These are phyloP conservation scores for Rhodocollybia butyracea DNA, from an alignment of 768 basidiomycete genomes.

Conservation along the genomic window DNA sequence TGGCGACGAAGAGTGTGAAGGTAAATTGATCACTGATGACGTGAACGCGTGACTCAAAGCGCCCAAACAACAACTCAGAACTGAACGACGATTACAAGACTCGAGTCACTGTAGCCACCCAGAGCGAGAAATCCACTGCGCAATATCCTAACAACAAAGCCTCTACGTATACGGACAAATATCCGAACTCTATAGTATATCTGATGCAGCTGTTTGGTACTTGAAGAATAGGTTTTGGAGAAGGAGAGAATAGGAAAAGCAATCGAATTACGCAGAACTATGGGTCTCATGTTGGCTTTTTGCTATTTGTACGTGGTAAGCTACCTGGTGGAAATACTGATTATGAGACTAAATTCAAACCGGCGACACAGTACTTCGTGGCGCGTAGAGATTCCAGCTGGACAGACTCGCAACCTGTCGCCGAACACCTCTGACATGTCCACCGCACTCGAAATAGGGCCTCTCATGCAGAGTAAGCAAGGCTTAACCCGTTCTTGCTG, in stretches of 20 bases:
- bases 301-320: conserved; percentile 64
- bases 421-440: conserved; percentile 77
- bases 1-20: too few relatives aligned
- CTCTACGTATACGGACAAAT: not conserved
- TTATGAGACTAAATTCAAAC: not conserved
- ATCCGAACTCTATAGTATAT: conserved; percentile 40
- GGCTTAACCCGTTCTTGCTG: not conserved
- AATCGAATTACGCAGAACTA: conserved; percentile 80
- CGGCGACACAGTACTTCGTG: conserved; percentile 64
- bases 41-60: too few relatives aligned
- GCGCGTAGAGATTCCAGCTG: conserved; percentile 64
- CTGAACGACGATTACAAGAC: too few relatives aligned
- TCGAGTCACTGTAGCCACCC: too few relatives aligned
- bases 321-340: not conserved
- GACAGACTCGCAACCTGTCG: conserved; percentile 75
- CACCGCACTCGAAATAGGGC: conserved; percentile 73
- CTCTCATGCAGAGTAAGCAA: conserved; percentile 68
- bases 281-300: conserved; percentile 90
- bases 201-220: conserved; percentile 77
- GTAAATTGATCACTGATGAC: too few relatives aligned
- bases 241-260: conserved; percentile 22
- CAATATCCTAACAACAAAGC: not conserved
- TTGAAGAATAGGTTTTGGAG: conserved; percentile 58
- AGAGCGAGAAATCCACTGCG: too few relatives aligned
- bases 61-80: too few relatives aligned